Base-by-base conservation (phyloP, 1,139 yeast genomes). In the Candida pseudocylindracea region DNA sequence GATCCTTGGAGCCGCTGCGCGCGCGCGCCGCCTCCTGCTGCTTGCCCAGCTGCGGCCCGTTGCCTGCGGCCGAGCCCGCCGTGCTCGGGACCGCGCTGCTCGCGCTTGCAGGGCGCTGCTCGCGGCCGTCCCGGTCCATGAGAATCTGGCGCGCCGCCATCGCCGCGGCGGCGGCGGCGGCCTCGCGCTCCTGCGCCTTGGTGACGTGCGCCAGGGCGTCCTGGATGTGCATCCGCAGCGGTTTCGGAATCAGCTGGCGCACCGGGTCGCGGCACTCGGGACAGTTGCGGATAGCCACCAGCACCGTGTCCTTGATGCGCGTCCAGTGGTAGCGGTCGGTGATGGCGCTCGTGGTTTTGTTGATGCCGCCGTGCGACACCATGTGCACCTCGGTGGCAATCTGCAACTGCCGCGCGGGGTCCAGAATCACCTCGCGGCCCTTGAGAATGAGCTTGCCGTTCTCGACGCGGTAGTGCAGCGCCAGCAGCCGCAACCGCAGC, bases 311-410 rank as follows among this genome's bases (percentile, higher is more conserved):
- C 50, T 88, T 85, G 39, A 88, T 78, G 33, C 93, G 66, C 2
- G 83, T 67, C 95, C 96, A 88, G 48, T 81, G 93, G 44, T 75
- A 88, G 41, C 67, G 66, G 39, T 78, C 91, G 1, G 91, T 67
- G 13, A 88, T 69, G 28, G 64, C 55, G 0, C 88, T 58, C 0
- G 95, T 83, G 1, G 93, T 74, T 44, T 74, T 78, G 51, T 88
- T 88, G 38, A 88, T 81, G n/a, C 96, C 96, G 6, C 75, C 76
- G 46, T 83, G 95, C 35, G 65, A 65, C 12, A 66, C 55, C 40
- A 63, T 46, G 48, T 85, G 96, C 11, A 68, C 52, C 33, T 70
- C 74, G n/a, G 69, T 61, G 31, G 88, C 80, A 28, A 85, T 72
- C 39, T 69, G 72, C 32, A 75, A 49, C 52, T 85, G 96, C 35